Base-by-base conservation (phyloP, 352 stramenopile species). In the Salisapilia sapeloensis region DNA sequence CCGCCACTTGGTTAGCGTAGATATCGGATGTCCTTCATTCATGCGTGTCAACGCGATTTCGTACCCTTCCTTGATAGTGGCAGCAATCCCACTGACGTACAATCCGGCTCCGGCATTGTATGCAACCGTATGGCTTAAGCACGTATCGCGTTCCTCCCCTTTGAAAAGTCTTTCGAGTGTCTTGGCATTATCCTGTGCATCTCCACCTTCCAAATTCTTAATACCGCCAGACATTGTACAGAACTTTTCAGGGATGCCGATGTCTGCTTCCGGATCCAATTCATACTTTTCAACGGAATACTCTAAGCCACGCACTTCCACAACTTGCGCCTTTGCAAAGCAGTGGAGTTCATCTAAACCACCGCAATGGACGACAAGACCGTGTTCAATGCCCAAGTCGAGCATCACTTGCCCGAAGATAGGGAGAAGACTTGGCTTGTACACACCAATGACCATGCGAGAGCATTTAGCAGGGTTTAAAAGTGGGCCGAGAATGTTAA, bases 291-390 rank as follows among this genome's bases (percentile, higher is more conserved):
- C 53, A 22, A 72, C 43, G 18, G 58, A 51, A 33, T 24, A 25
- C 38, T 66, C 32, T 19, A 50, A 56, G 11, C 37, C 41, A 29
- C 66, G 71, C 22, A 91, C 59, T 36, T 91, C 75, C 34, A 86
- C 69, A 9, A 91, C 50, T n/a, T 91, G 62, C 6, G 75, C 75
- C 1, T 48, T 29, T 10, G 93, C 94, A 23, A 99, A 75, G 16
- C 93, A 90, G 53, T 93, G 96, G 34, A 99, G 93, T 50, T 99
- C 95, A 60, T 99, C 95, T n/a, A 99, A 71, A 4, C 94, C 94
- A 8, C 82, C 83, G 26, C 94, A 97, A 67, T 99, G 93, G 33
- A 99, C 93, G 12, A 99, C 89, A 16, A 99, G 79, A 7, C 89
- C 95, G 60, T 98, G 93, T 46, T 99, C 93, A 2, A 98, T 77